Percentiles rank a stretch among this genome's conserved stretches.
Conservation (phyloP, 192 early-diverging fungal genomes). For the Rhizophlyctis rosea region DNA sequence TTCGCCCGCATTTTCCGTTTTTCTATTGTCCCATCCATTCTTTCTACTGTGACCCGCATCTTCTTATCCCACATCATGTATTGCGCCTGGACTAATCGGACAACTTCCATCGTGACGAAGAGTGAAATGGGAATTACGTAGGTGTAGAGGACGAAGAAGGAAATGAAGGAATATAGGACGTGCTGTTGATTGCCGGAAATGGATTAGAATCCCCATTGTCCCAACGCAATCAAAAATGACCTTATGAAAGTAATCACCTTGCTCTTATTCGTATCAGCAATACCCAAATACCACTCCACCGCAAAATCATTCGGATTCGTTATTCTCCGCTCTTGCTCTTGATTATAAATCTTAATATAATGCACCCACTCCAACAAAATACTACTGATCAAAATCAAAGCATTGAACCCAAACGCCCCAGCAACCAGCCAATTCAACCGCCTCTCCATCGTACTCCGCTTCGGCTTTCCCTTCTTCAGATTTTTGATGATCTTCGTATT, state of each 20-base stretch:
- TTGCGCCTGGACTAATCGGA: conserved; percentile 60
- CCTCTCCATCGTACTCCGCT: conserved; percentile 72
- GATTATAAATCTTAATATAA: conserved; percentile 22
- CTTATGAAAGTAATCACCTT: conserved; percentile 16
- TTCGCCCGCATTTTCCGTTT: conserved; percentile 38
- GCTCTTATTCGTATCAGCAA: conserved; percentile 8
- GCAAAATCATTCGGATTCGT: conserved; percentile 23
- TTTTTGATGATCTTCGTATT: conserved; percentile 59
- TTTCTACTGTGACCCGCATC: conserved; percentile 39
- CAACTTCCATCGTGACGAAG: conserved; percentile 70
- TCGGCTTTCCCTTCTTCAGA: conserved; percentile 48
- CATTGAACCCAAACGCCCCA: conserved; percentile 46
- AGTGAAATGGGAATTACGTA: conserved; percentile 74
- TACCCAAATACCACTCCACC: conserved; percentile 42
- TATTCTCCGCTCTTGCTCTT: conserved; percentile 11
- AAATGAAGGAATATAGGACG: conserved; percentile 30
- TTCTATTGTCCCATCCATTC: conserved; percentile 22
- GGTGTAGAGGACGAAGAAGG: conserved; percentile 58
- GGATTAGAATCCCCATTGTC: background rate
- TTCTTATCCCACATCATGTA: conserved; percentile 63
- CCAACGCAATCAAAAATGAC: conserved; percentile 1
- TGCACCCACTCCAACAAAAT: conserved; percentile 30
- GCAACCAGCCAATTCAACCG: conserved; percentile 75
- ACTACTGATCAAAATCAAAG: conserved; percentile 31
- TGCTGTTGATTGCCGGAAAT: conserved; percentile 19